These are phyloP conservation scores for Sclerotinia glacialis DNA, from an alignment of 2,329 filamentous ascomycete species.

Conservation along the genomic window DNA sequence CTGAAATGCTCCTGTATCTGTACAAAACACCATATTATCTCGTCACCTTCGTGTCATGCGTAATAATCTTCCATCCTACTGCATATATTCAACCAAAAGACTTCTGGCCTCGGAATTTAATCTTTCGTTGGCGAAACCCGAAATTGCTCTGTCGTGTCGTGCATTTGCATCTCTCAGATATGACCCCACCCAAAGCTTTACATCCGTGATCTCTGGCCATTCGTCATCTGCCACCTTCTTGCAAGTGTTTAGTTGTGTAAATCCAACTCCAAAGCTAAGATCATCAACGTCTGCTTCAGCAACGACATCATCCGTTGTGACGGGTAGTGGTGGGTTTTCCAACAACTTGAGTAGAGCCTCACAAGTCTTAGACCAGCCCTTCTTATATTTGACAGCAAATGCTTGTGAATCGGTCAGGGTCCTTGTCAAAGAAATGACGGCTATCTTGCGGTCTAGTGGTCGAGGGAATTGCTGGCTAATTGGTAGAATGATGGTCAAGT, in stretches of 20 bases:
- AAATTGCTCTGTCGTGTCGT: conserved; percentile 68
- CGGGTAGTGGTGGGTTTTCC: conserved; percentile 73
- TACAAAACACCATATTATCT: conserved; percentile 18
- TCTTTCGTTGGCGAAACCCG: conserved; percentile 67
- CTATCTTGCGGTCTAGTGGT: conserved; percentile 87
- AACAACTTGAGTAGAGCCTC: conserved; percentile 85
- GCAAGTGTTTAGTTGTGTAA: conserved; percentile 90
- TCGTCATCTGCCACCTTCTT: conserved; percentile 71
- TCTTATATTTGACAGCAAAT: conserved; percentile 77
- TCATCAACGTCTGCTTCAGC: conserved; percentile 92
- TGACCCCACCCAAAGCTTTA: conserved; percentile 69
- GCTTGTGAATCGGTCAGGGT: conserved; percentile 81
- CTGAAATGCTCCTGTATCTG: conserved; percentile 21
- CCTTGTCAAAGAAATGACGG: conserved; percentile 90
- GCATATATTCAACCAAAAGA: conserved; percentile 49
- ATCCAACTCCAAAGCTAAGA: conserved; percentile 89
- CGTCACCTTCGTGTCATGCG: conserved; percentile 13
- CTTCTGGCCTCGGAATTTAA: conserved; percentile 58
- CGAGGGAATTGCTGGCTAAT: conserved; percentile 85
- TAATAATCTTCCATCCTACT: conserved; percentile 27
- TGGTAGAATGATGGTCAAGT: conserved; percentile 80
- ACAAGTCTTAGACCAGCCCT: conserved; percentile 89
- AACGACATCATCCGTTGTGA: conserved; percentile 71
- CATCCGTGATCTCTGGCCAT: conserved; percentile 79
- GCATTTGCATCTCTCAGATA: conserved; percentile 70